A percentile compares a stretch with the other conserved stretches of the same genome.
Conservation (phyloP, 2,329 filamentous ascomycete species). For the Aspergillus sclerotialis region DNA sequence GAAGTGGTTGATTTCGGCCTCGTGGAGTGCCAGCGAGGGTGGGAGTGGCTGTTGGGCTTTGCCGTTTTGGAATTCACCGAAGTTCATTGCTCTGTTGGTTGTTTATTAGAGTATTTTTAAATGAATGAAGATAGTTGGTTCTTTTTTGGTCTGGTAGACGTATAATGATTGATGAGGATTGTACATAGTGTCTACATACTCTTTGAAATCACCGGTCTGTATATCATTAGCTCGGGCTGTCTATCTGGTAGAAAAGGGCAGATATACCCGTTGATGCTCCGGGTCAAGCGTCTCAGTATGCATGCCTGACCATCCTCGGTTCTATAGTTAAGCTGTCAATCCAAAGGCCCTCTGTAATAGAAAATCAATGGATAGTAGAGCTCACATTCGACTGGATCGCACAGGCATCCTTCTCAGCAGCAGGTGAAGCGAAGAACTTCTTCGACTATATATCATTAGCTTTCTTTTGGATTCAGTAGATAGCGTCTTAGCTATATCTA, state of each 20-base stretch:
- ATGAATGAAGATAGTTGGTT: no score
- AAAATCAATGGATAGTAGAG: slow-evolving; percentile 1
- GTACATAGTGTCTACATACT: slow-evolving; percentile 49
- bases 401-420: slow-evolving; percentile 66
- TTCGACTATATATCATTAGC: slow-evolving; percentile 47
- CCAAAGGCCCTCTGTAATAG: neutral
- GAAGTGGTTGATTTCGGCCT: slow-evolving; percentile 60
- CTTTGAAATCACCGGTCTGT: slow-evolving; percentile 78
- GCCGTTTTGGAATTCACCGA: slow-evolving; percentile 65
- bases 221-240: slow-evolving; percentile 9
- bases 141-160: no score
- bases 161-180: no score
- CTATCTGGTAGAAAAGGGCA: slow-evolving; percentile 1
- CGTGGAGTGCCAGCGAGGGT: slow-evolving; percentile 51
- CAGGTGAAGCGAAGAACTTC: slow-evolving; percentile 64
- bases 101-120: no score
- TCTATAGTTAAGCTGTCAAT: slow-evolving; percentile 42
- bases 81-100: slow-evolving; percentile 71
- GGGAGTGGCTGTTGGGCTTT: slow-evolving; percentile 74
- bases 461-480: no score
- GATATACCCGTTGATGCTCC: slow-evolving; percentile 63
- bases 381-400: slow-evolving; percentile 59
- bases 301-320: slow-evolving; percentile 84
- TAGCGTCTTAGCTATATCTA: no score
- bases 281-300: slow-evolving; percentile 84